These are phyloP conservation scores for Aspergillus sclerotiicarbonarius DNA, from an alignment of 495 filamentous ascomycete genomes.

Conservation along the genomic window DNA sequence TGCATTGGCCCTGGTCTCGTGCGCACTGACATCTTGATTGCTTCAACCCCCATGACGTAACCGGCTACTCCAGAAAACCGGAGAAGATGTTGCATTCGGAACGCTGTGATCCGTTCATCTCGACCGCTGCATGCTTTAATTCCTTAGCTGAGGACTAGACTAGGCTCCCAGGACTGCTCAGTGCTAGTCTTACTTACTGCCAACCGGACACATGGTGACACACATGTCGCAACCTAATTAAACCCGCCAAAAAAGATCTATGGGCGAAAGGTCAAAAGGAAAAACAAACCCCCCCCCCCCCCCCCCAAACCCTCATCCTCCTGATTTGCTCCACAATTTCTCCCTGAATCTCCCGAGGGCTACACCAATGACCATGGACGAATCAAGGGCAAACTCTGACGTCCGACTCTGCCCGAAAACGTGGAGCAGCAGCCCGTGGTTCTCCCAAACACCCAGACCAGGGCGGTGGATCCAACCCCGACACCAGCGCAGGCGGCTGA, in stretches of 20 bases:
- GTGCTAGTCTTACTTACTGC: too few species aligned
- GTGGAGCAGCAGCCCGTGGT: conserved; percentile 10
- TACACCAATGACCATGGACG: background rate
- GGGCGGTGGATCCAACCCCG: conserved; percentile 2
- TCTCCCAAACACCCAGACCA: conserved; percentile 1
- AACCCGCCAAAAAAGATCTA: background rate
- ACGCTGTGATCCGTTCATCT: background rate
- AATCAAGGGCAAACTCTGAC: conserved; percentile 1
- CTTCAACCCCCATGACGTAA: background rate
- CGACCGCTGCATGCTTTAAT: background rate
- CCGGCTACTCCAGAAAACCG: background rate
- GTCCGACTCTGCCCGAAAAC: conserved; percentile 18
- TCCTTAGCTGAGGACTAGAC: background rate
- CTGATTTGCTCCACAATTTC: background rate
- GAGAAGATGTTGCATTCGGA: background rate
- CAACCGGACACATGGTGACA: too few species aligned
- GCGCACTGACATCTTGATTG: conserved; percentile 1
- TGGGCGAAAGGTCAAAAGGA: background rate
- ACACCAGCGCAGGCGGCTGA: background rate
- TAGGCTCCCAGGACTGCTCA: background rate
- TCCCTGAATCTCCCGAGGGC: conserved; percentile 14
- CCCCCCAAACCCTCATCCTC: background rate
- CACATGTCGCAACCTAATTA: too few species aligned
- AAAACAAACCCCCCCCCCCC: background rate
- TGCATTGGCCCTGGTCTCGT: background rate